Percentiles rank a stretch among this genome's conserved stretches.
These are phyloP conservation scores for Xylaria castorea DNA, from an alignment of 495 filamentous ascomycete species.

Conservation along the genomic window DNA sequence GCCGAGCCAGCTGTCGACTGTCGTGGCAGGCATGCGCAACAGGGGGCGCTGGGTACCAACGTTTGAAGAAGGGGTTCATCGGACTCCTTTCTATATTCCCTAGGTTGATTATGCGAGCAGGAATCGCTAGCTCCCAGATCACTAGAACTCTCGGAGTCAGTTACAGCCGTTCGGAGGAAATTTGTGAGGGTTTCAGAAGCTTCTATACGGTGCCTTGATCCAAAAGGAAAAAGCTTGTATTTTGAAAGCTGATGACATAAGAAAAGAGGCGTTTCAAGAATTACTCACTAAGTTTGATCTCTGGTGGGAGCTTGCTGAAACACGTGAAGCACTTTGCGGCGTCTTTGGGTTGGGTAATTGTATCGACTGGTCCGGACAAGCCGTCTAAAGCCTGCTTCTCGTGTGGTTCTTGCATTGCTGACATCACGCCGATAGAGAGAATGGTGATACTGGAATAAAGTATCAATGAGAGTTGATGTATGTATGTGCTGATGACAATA, in stretches of 20 bases:
- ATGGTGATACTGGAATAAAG: not conserved
- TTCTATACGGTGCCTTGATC: not conserved
- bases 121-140: constrained; percentile 8
- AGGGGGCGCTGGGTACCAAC: not conserved
- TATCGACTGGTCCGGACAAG: not conserved
- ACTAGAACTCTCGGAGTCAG: not conserved
- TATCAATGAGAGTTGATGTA: not conserved
- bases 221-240: not conserved
- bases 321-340: not conserved
- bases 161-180: not conserved
- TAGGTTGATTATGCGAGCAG: not conserved
- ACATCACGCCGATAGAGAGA: not conserved
- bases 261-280: not conserved
- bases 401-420: not conserved
- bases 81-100: not conserved
- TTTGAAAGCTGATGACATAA: not conserved
- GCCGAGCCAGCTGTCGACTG: not conserved
- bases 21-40: constrained; percentile 1
- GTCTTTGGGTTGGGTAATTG: not conserved
- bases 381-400: not conserved
- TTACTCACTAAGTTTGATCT: not conserved
- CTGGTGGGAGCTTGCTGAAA: not conserved
- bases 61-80: no score
- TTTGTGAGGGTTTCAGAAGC: not conserved
- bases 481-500: not conserved